Base-by-base conservation (phyloP, 345 rosid species). In the Lagerstroemia speciosa region DNA sequence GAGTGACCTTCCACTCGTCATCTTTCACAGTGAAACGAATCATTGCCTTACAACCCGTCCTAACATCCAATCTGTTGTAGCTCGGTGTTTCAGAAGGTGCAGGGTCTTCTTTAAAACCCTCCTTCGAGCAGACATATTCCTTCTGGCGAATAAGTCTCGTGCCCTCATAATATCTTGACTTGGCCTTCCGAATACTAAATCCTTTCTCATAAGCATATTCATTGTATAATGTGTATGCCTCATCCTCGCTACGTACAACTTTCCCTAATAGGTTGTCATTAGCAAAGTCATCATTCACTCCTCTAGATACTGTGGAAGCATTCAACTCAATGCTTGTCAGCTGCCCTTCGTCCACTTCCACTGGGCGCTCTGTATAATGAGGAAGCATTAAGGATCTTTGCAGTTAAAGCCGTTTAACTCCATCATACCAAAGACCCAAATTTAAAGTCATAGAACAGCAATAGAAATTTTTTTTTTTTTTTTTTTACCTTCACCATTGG, bases 101-200 rank as follows among this genome's bases (percentile, higher is more conserved):
- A 46, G 65, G 61, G 36, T 62, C 53, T 19, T 27, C 33, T 4
- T 64, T 45, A 40, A 63, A 67, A 16, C 78, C 75, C 43, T 76
- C 72, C 45, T 76, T 71, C 15, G 68, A 71, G 62, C 75, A 76
- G 32, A 67, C 32, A 64, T 31, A 71, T 12, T 68, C 67, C 26
- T 68, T 52, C 22, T 76, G 72, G 30, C 66, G 60, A 24, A 71
- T 71, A 45, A 15, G 60, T 2, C 48, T 62, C 0, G 62, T 55
- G 20, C 67, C 67, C 15, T 45, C n/a, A 33, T 45, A 26, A 40
- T 62, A 31, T 33, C 57, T 43, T 27, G 64, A 9, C 48, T 72
- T 73, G 11, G 71, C 79, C 58, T 72, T 68, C 29, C 75, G 69
- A 40, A 75, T 61, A 36, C 78, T 75, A 43, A 75, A 75, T 5